These are phyloP conservation scores for Ophiostoma pallidulum DNA, from an alignment of 2,329 filamentous ascomycete genomes.

Conservation along the genomic window DNA sequence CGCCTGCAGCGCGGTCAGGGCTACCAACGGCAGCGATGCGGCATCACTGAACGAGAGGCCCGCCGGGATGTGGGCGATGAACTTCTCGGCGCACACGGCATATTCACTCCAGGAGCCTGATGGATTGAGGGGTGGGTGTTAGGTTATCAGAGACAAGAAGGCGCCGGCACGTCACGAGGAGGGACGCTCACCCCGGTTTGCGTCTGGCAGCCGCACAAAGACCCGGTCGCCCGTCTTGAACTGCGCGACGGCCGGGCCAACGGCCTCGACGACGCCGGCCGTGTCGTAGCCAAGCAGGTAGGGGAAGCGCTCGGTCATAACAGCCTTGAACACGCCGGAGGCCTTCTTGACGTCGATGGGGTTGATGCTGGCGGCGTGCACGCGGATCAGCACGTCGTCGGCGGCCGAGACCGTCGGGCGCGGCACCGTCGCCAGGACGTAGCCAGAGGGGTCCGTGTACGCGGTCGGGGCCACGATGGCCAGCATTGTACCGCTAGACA, in stretches of 20 bases:
- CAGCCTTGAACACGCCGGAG: constrained; percentile 19
- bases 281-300: constrained; percentile 19
- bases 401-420: constrained; percentile 27
- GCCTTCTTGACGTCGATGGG: constrained; percentile 28
- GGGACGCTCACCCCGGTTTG: background rate
- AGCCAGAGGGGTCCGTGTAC: background rate
- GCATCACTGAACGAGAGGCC: constrained; percentile 1
- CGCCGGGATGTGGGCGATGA: background rate
- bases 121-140: background rate
- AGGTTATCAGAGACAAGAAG: too few species aligned
- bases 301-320: background rate
- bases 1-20: background rate
- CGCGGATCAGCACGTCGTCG: constrained; percentile 33
- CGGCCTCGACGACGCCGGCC: constrained; percentile 24
- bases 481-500: background rate
- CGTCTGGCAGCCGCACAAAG: constrained; percentile 28
- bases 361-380: constrained; percentile 29
- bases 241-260: constrained; percentile 22
- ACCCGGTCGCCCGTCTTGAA: constrained; percentile 24
- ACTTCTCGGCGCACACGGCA: background rate
- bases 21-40: constrained; percentile 1
- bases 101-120: constrained; percentile 3
- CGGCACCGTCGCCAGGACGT: background rate
- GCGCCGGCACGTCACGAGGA: too few species aligned
- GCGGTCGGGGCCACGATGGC: background rate